Conservation (phyloP, 768 basidiomycete species). For the Rhizopogon rudus region DNA sequence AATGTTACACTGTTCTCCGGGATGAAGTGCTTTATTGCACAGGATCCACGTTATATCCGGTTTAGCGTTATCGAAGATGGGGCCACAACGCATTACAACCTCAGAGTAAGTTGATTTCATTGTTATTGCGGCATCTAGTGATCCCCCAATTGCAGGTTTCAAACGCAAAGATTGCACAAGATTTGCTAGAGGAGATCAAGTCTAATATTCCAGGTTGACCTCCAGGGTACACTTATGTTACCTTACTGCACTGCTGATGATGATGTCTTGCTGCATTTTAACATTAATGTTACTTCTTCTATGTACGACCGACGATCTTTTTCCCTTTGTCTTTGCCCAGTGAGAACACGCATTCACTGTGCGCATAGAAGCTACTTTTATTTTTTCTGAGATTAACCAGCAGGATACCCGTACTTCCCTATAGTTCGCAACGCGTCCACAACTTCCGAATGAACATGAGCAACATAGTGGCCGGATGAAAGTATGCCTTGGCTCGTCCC, state of each 20-base stretch:
- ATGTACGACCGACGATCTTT: neutral
- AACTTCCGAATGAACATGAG: too few species aligned
- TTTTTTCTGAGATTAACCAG: too few species aligned
- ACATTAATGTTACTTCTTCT: constrained; percentile 22
- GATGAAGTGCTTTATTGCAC: constrained; percentile 67
- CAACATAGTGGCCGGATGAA: too few species aligned
- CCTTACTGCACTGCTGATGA: constrained; percentile 12
- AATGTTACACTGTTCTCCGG: constrained; percentile 76
- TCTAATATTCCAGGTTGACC: constrained; percentile 35
- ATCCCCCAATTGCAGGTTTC: constrained; percentile 39
- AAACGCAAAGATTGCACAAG: constrained; percentile 66
- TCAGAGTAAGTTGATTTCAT: constrained; percentile 48
- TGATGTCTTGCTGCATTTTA: constrained; percentile 23
- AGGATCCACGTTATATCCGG: constrained; percentile 75
- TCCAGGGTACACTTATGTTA: constrained; percentile 4
- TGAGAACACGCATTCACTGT: neutral
- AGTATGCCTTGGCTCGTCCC: too few species aligned
- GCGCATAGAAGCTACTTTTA: too few species aligned
- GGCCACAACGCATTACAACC: constrained; percentile 63
- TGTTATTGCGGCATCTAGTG: constrained; percentile 2
- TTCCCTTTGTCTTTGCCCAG: neutral
- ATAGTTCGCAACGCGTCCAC: too few species aligned
- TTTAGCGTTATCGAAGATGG: constrained; percentile 69
- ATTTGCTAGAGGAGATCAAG: constrained; percentile 54
- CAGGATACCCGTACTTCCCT: too few species aligned